Evolutionary conservation across 805 yeast species (phyloP).

Genomic region (Myxozyma sirexii): DNA sequence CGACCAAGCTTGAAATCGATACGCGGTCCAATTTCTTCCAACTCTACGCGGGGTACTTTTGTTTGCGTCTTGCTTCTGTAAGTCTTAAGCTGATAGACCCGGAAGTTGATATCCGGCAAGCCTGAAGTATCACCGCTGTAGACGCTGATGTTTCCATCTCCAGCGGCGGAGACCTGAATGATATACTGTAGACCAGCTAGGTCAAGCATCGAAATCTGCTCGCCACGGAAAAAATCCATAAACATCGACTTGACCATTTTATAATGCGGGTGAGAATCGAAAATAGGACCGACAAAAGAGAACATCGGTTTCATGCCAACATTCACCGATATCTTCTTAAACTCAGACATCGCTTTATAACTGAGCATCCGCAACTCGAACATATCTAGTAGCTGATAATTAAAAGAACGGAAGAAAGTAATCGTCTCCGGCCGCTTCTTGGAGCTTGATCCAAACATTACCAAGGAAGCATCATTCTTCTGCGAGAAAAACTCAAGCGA

Average conservation of each 20-base stretch:
- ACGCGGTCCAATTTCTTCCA: conserved; percentile 94
- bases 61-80: conserved; percentile 69
- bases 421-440: conserved; percentile 93
- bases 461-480: conserved; percentile 85
- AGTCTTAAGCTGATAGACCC: conserved; percentile 87
- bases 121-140: conserved; percentile 26
- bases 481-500: conserved; percentile 90
- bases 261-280: conserved; percentile 85
- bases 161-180: conserved; percentile 73
- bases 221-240: conserved; percentile 86
- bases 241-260: conserved; percentile 85
- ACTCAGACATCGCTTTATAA: conserved; percentile 74
- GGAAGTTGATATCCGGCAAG: conserved; percentile 80
- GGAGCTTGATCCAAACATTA: conserved; percentile 76
- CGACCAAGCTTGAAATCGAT: conserved; percentile 92
- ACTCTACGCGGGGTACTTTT: conserved; percentile 89
- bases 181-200: conserved; percentile 94
- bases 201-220: conserved; percentile 56
- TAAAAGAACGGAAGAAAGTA: conserved; percentile 87
- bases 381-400: conserved; percentile 90
- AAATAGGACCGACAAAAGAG: conserved; percentile 86
- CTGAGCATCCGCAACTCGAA: conserved; percentile 77
- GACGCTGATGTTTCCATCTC: conserved; percentile 46
- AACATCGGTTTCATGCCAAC: conserved; percentile 94
- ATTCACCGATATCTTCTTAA: conserved; percentile 66